Base-by-base conservation (phyloP, 2,329 filamentous ascomycete genomes). In the Acrocalymma vagum region DNA sequence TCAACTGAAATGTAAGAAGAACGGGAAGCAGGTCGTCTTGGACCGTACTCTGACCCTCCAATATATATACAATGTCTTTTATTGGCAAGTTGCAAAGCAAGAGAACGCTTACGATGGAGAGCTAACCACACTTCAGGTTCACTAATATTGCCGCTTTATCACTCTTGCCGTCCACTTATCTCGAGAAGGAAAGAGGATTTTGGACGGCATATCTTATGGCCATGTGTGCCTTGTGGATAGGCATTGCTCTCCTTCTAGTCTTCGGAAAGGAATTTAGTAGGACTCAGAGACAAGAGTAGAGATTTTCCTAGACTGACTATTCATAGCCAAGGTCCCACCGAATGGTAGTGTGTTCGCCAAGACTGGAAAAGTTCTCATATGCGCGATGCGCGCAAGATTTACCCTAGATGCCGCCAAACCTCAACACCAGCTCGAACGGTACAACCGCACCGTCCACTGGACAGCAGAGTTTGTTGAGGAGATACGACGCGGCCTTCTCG, bases 181-280 rank as follows among this genome's bases (percentile, higher is more conserved):
- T 88, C 75, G 87, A 90, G 66, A 72, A 78, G 46, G 77, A 85
- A 58, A 69, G 85, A 42, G 84, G 83, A 4, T 90, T 87, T 68
- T 83, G 86, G 86, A 78, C 79, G 2, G 85, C 82, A 2, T 88
- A 78, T 55, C 65, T 85, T 16, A 69, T 86, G 33, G 78, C 80
- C 36, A 79, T 84, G 53, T 75, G 75, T 65, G 78, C 86, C 69
- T 86, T 89, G 70, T 71, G 78, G 41, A 63, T 84, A 11, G 82
- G 82, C 29, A 78, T 85, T 22, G 64, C 78, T 24, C 72, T 84
- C 25, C 73, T 83, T 10, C 48, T 80, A 25, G 45, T 63, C 6
- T 53, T 47, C 20, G 51, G 48, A 35, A 41, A 45, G 18, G 41
- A 50, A n/a, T 41, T 56, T 9, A 29, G 30, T 45, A 33, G 18